Percentiles rank a stretch among this genome's conserved stretches.
phyloP scores from a whole-genome alignment of 2,329 filamentous ascomycete genomes.

The Colletotrichum limetticola region DNA sequence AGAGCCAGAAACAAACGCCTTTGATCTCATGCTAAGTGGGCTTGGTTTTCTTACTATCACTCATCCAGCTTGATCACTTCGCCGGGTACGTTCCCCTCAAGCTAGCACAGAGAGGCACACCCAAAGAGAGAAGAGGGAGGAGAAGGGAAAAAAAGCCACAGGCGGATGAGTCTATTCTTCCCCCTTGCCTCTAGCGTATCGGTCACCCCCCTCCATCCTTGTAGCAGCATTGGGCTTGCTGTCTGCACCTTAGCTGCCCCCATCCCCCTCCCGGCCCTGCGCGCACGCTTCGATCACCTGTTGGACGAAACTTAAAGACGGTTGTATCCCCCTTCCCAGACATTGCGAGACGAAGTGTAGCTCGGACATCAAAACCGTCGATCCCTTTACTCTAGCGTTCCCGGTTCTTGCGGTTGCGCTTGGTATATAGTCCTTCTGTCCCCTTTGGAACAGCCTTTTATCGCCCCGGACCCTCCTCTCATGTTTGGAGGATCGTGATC shows the following conservation, averaged over 20 bases:
- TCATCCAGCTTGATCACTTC: neutral
- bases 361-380: constrained; percentile 29
- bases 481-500: constrained; percentile 22
- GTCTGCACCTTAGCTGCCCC: constrained; percentile 10
- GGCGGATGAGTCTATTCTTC: neutral
- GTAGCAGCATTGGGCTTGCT: constrained; percentile 23
- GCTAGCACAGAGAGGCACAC: neutral
- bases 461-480: neutral
- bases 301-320: constrained; percentile 33
- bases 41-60: neutral
- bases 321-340: constrained; percentile 26
- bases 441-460: neutral
- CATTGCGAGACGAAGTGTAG: constrained; percentile 29
- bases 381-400: constrained; percentile 20
- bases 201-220: neutral
- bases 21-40: neutral
- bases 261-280: constrained; percentile 15
- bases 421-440: constrained; percentile 31
- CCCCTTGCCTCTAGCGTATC: neutral
- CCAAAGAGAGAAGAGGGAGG: neutral
- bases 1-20: neutral
- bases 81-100: neutral
- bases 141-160: neutral
- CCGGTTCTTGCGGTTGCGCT: constrained; percentile 5
- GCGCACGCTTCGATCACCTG: constrained; percentile 31